phyloP scores from a whole-genome alignment of 2,329 filamentous ascomycete species.

The Trichothecium roseum region DNA sequence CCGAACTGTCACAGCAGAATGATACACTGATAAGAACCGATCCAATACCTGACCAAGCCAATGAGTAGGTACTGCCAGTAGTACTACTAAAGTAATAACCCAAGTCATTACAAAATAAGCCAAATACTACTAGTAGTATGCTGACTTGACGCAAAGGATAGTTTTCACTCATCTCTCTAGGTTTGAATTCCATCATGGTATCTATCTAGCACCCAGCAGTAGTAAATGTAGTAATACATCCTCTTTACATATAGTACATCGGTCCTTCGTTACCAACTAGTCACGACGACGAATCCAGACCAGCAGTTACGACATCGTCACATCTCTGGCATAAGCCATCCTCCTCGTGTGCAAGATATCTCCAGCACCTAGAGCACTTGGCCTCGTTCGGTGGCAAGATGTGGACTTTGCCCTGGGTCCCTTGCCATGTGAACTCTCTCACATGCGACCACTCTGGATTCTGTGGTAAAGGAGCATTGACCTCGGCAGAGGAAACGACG shows the following conservation, averaged over 20 bases:
- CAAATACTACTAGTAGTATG: no score
- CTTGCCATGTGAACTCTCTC: constrained; percentile 22
- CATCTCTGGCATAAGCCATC: constrained; percentile 65
- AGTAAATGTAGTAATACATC: not conserved
- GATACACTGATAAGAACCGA: no score
- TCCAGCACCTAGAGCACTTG: constrained; percentile 89
- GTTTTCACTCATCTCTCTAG: no score
- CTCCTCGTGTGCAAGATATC: constrained; percentile 60
- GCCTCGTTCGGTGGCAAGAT: constrained; percentile 38
- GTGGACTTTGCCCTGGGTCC: constrained; percentile 22
- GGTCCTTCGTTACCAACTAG: no score
- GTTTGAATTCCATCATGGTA: no score
- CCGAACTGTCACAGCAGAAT: no score
- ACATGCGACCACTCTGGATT: constrained; percentile 28
- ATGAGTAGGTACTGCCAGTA: no score
- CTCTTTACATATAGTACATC: constrained; percentile 2
- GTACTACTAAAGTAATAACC: no score
- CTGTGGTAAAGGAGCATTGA: constrained; percentile 25
- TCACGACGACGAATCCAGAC: not conserved
- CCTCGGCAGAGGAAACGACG: constrained; percentile 54
- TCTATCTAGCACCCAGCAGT: no score
- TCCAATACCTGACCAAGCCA: no score
- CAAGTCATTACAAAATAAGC: no score
- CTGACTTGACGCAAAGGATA: no score
- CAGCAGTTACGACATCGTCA: constrained; percentile 48